These are phyloP conservation scores for Magnaporthales sp. DNA, from an alignment of 2,329 filamentous ascomycete species.

Conservation along the genomic window DNA sequence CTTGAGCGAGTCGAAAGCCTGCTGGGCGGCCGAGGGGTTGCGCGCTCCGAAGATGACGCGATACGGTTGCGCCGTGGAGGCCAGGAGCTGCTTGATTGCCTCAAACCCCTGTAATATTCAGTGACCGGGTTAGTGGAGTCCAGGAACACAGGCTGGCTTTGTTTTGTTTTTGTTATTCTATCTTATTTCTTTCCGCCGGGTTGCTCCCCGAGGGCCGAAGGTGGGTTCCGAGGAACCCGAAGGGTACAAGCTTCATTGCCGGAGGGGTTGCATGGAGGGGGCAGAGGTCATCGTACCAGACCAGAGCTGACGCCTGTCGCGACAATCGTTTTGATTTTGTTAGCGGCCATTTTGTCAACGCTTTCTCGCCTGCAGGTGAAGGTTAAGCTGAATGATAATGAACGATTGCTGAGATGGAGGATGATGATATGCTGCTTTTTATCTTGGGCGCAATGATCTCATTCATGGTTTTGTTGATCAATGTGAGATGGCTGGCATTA, in stretches of 20 bases:
- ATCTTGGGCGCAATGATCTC: too few species aligned
- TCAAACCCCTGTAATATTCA: slow-evolving; percentile 6
- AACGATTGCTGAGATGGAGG: too few species aligned
- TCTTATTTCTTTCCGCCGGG: neutral
- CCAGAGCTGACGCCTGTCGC: slow-evolving; percentile 7
- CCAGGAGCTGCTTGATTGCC: slow-evolving; percentile 19
- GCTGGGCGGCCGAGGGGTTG: neutral
- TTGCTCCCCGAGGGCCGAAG: neutral
- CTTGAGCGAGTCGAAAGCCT: slow-evolving; percentile 4
- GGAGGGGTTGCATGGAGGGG: neutral
- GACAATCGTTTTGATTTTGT: slow-evolving; percentile 5
- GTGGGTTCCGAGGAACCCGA: neutral
- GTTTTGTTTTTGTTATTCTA: neutral
- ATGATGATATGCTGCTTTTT: too few species aligned
- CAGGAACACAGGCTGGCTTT: neutral
- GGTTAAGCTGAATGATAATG: neutral
- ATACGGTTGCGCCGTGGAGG: slow-evolving; percentile 3
- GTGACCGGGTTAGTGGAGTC: neutral
- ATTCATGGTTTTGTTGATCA: too few species aligned
- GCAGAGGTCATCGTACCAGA: neutral
- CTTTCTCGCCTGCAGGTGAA: neutral
- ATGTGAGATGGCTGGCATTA: too few species aligned
- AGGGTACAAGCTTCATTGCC: neutral
- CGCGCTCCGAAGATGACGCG: slow-evolving; percentile 8
- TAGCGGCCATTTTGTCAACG: neutral